phyloP scores from a whole-genome alignment of 2,329 filamentous ascomycete genomes.

The Amauroascus verrucosus region DNA sequence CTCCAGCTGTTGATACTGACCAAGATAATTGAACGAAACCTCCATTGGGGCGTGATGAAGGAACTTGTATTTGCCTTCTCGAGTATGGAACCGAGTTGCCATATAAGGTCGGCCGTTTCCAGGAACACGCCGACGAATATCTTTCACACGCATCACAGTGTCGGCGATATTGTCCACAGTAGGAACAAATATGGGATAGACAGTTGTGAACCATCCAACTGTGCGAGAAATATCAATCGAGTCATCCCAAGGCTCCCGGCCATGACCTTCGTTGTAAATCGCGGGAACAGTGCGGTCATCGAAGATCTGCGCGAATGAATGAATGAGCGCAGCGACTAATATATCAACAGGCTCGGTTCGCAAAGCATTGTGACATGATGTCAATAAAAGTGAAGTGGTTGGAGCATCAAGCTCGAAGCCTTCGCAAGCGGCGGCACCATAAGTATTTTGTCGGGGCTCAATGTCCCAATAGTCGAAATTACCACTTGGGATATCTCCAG shows the following conservation, averaged over 20 bases:
- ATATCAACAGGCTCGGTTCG: conserved; percentile 32
- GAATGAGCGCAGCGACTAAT: conserved; percentile 29
- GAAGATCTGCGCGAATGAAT: conserved; percentile 39
- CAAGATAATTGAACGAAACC: conserved; percentile 34
- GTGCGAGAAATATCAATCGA: conserved; percentile 40
- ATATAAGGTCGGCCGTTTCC: conserved; percentile 30
- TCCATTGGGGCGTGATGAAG: conserved; percentile 33
- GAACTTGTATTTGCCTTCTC: conserved; percentile 24
- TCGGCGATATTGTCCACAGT: conserved; percentile 21
- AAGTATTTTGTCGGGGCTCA: conserved; percentile 24
- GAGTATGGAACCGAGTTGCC: conserved; percentile 23
- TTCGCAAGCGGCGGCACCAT: conserved; percentile 29
- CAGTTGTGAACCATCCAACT: conserved; percentile 43
- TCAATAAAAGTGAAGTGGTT: conserved; percentile 26
- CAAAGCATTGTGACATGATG: conserved; percentile 26
- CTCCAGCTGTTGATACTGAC: conserved; percentile 37
- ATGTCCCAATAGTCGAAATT: conserved; percentile 33
- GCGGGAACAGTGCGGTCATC: conserved; percentile 34
- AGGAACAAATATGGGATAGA: conserved; percentile 34
- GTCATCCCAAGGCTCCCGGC: conserved; percentile 38
- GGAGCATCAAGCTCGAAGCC: conserved; percentile 27
- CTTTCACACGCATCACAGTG: conserved; percentile 31
- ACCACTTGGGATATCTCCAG: conserved; percentile 24
- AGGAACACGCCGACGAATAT: conserved; percentile 28
- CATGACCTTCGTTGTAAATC: conserved; percentile 43